Evolutionary conservation across 2,329 filamentous ascomycete species (phyloP).

Genomic region (Fusarium sp.): DNA sequence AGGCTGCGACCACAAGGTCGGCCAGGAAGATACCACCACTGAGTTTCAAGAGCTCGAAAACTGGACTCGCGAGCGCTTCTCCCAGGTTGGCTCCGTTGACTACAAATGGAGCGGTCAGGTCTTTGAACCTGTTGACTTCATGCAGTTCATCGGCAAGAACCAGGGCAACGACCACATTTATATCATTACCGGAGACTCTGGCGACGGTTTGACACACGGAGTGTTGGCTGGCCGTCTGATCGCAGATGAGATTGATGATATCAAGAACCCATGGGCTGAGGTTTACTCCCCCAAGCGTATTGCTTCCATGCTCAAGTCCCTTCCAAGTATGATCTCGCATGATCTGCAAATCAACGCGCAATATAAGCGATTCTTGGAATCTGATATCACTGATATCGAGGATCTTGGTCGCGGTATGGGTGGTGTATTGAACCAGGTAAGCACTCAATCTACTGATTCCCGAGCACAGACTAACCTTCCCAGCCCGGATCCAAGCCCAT

Average conservation of each 20-base stretch:
- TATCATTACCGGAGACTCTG: slow-evolving; percentile 67
- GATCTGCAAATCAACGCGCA: slow-evolving; percentile 66
- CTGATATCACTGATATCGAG: slow-evolving; percentile 67
- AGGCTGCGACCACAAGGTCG: slow-evolving; percentile 69
- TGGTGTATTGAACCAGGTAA: slow-evolving; percentile 62
- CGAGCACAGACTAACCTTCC: background rate
- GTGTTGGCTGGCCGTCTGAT: slow-evolving; percentile 64
- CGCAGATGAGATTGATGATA: slow-evolving; percentile 63
- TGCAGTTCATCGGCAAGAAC: slow-evolving; percentile 67
- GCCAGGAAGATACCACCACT: slow-evolving; percentile 58
- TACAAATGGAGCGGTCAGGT: slow-evolving; percentile 69
- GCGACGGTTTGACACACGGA: slow-evolving; percentile 67
- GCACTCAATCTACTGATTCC: accelerated
- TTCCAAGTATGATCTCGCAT: slow-evolving; percentile 59
- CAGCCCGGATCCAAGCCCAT: slow-evolving; percentile 53
- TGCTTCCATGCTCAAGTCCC: slow-evolving; percentile 56
- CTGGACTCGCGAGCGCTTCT: slow-evolving; percentile 65
- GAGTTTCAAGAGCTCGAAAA: slow-evolving; percentile 63
- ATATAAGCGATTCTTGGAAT: slow-evolving; percentile 65
- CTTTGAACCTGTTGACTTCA: slow-evolving; percentile 64
- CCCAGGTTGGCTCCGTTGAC: slow-evolving; percentile 60
- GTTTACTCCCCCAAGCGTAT: slow-evolving; percentile 64
- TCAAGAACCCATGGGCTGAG: slow-evolving; percentile 60
- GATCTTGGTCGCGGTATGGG: slow-evolving; percentile 61
- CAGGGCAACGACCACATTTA: slow-evolving; percentile 63